Percentiles rank a stretch among this genome's conserved stretches.
These are phyloP conservation scores for Rhynchospora pubera DNA, from an alignment of 176 grass and related monocot genomes.

Conservation along the genomic window DNA sequence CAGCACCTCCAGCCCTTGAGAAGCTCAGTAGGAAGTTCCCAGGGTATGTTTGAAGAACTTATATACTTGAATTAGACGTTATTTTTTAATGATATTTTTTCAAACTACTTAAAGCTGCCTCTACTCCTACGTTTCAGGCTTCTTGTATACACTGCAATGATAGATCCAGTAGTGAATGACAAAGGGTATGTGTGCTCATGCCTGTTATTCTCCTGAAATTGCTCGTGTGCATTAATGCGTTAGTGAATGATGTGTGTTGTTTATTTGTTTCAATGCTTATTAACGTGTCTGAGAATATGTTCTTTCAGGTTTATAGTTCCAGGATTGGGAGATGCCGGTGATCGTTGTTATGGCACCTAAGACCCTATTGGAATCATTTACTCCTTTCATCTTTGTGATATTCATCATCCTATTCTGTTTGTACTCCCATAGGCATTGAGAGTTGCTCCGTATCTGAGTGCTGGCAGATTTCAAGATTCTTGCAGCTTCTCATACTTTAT, in stretches of 20 bases:
- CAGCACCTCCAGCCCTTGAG: constrained; percentile 80
- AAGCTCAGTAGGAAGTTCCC: constrained; percentile 83
- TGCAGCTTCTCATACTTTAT: neutral
- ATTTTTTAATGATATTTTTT: constrained; percentile 8
- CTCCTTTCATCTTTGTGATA: neutral
- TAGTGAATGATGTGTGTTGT: neutral
- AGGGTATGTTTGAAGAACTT: constrained; percentile 44
- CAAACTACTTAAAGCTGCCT: neutral
- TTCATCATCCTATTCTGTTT: neutral
- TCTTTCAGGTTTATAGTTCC: constrained; percentile 79
- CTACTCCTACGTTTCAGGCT: constrained; percentile 39
- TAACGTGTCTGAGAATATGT: neutral
- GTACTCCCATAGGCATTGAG: neutral
- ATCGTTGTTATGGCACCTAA: constrained; percentile 79
- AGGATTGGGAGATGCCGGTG: constrained; percentile 91
- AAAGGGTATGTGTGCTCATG: constrained; percentile 62
- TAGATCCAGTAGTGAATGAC: constrained; percentile 88
- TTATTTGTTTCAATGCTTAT: neutral
- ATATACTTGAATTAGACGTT: neutral
- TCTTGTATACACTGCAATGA: constrained; percentile 87
- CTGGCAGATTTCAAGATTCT: neutral
- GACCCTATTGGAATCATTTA: neutral
- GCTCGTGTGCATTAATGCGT: neutral
- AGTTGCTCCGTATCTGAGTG: neutral
- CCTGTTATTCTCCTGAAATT: neutral